A percentile compares a stretch with the other conserved stretches of the same genome.
These are phyloP conservation scores for Pharus latifolius DNA, from an alignment of 176 grass and related monocot genomes.

Conservation along the genomic window DNA sequence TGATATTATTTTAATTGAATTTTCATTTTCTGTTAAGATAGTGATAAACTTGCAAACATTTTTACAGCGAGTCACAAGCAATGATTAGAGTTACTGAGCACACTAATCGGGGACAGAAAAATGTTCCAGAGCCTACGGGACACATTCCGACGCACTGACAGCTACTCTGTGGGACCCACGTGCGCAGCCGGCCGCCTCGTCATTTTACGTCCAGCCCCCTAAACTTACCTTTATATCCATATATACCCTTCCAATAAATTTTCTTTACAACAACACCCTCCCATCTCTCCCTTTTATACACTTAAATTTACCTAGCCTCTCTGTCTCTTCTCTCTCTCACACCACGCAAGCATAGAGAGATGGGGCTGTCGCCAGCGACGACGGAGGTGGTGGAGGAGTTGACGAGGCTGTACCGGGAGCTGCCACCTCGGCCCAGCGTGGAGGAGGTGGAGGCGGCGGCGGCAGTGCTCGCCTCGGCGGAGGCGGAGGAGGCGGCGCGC, in stretches of 20 bases:
- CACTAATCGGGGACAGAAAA: too few species aligned
- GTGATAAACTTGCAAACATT: too few species aligned
- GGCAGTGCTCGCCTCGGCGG: conserved; percentile 51
- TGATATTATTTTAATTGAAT: too few species aligned
- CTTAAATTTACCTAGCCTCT: background rate
- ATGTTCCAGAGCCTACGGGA: conserved; percentile 28
- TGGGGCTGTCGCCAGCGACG: conserved; percentile 13
- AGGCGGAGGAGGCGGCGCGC: conserved; percentile 52
- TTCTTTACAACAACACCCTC: background rate
- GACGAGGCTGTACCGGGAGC: conserved; percentile 51
- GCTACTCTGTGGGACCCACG: conserved; percentile 5
- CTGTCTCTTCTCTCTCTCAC: background rate
- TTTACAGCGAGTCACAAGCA: too few species aligned
- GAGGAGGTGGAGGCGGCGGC: conserved; percentile 76
- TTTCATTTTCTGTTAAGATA: too few species aligned
- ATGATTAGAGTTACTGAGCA: too few species aligned
- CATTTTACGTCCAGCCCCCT: background rate
- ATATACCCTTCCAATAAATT: background rate
- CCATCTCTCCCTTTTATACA: background rate
- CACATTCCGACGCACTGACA: conserved; percentile 22
- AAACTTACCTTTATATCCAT: fast-evolving
- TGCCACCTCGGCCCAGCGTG: conserved; percentile 56
- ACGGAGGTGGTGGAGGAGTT: conserved; percentile 58
- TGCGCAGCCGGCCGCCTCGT: background rate
- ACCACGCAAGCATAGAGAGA: too few species aligned